These are phyloP conservation scores for Kokia cookei DNA, from an alignment of 441 rosid species.

Conservation along the genomic window DNA sequence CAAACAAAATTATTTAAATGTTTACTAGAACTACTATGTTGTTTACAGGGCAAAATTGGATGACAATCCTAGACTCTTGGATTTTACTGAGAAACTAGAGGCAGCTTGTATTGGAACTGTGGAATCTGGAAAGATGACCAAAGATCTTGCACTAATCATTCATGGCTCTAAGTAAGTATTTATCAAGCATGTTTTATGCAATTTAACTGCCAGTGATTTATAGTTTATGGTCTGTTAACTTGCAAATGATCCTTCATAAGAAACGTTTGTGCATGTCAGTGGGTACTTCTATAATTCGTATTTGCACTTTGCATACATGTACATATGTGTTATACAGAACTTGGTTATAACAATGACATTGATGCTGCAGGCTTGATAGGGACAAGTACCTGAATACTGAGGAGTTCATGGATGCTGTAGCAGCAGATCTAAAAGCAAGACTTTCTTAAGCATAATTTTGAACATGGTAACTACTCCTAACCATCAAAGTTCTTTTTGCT, in stretches of 20 bases:
- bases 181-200: neutral
- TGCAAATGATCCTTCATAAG: neutral
- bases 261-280: neutral
- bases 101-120: constrained; percentile 79
- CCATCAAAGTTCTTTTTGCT: neutral
- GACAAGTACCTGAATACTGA: constrained; percentile 80
- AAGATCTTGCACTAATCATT: constrained; percentile 87
- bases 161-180: constrained; percentile 74
- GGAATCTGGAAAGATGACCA: constrained; percentile 96
- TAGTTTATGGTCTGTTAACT: neutral
- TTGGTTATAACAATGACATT: constrained; percentile 1
- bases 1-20: neutral
- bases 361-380: constrained; percentile 51
- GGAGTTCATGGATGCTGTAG: constrained; percentile 94
- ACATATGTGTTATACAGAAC: neutral
- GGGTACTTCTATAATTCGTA: no score
- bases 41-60: constrained; percentile 77
- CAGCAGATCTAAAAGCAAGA: constrained; percentile 52
- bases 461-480: neutral
- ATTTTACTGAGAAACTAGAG: constrained; percentile 82
- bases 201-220: neutral
- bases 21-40: neutral
- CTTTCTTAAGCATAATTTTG: constrained; percentile 40
- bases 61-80: constrained; percentile 62
- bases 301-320: neutral